Evolutionary conservation across 179 eudicot species (phyloP), one percentile per base, ranked within the genome.

Genomic region (Beta corolliflora): DNA sequence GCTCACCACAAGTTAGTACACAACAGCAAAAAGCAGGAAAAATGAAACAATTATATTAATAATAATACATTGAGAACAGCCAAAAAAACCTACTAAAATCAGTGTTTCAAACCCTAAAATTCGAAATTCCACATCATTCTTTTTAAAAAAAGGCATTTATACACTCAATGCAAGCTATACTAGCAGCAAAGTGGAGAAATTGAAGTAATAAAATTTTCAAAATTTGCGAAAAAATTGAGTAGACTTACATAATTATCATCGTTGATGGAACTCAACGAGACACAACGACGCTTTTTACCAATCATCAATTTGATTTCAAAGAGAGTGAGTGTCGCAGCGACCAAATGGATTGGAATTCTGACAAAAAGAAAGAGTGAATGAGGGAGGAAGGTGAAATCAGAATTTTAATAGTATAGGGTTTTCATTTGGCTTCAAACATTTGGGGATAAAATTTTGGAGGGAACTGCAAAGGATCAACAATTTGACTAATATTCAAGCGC

Each of bases 201-300:
- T 61, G 41, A 16, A 52, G 11, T 9, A 73, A n/a, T 52, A 3
- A 3, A 2, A 13, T 18, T 55, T 2, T 0, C 8, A 80, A 15
- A 54, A 73, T 6, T 14, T 53, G 14, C 14, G 11, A n/a, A 19
- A 19, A 13, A 61, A 66, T 2, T 10, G 11, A 59, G 50, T 25
- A 44, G 44, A 75, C 83, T 81, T 45, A 81, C 83, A 65, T 61
- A 16, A 15, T 12, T 36, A 45, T 65, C 50, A 55, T 64, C 64
- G 25, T 56, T 53, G 21, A 64, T 16, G 18, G 82, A 72, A 50
- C 60, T 21, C 83, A 65, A 64, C 7, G 46, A 69, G 14, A 81
- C 58, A 44, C 44, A 25, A 18, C 53, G 75, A 9, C 83, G 83
- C 61, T 81, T 81, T 19, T 68, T 48, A 23, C 80, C 71, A 73